Percentiles rank a stretch among this genome's conserved stretches.
Conservation (phyloP, 768 basidiomycete species). For the Sistotremastrum niveocremeum region DNA sequence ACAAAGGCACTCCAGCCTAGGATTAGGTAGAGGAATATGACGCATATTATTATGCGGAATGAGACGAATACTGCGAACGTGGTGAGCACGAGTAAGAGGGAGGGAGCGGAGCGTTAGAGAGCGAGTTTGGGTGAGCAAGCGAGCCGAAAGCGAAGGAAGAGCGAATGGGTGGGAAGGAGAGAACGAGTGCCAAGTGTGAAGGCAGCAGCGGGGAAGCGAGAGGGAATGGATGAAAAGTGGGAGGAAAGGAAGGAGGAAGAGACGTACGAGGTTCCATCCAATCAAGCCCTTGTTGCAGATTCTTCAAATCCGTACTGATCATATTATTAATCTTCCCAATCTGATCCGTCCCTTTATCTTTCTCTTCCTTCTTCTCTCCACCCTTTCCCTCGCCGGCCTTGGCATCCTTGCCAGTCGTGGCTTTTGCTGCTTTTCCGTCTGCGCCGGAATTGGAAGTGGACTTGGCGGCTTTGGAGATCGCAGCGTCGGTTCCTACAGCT, state of each 20-base stretch:
- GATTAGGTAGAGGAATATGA: constrained; percentile 29
- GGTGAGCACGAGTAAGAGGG: too few species aligned
- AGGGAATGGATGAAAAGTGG: too few species aligned
- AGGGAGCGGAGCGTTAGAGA: too few species aligned
- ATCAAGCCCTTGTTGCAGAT: constrained; percentile 23
- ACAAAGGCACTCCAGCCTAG: constrained; percentile 38
- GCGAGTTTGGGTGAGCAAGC: constrained; percentile 10
- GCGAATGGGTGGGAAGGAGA: too few species aligned
- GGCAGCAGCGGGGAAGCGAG: too few species aligned
- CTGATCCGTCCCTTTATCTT: background rate
- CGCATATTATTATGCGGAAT: constrained; percentile 25
- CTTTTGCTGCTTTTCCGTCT: background rate
- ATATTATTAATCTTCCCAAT: constrained; percentile 14
- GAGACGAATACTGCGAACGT: constrained; percentile 16
- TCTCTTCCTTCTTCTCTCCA: too few species aligned
- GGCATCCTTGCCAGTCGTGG: background rate
- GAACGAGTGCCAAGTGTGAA: constrained; percentile 19
- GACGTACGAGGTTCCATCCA: constrained; percentile 10
- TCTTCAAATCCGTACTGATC: constrained; percentile 27
- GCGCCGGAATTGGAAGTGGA: background rate
- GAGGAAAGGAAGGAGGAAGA: too few species aligned
- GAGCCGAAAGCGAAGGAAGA: background rate
- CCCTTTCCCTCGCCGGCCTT: background rate
- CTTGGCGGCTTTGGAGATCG: too few species aligned
- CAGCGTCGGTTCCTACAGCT: too few species aligned